Evolutionary conservation across 495 filamentous ascomycete species (phyloP).

Genomic region (Trichoderma erinaceum): DNA sequence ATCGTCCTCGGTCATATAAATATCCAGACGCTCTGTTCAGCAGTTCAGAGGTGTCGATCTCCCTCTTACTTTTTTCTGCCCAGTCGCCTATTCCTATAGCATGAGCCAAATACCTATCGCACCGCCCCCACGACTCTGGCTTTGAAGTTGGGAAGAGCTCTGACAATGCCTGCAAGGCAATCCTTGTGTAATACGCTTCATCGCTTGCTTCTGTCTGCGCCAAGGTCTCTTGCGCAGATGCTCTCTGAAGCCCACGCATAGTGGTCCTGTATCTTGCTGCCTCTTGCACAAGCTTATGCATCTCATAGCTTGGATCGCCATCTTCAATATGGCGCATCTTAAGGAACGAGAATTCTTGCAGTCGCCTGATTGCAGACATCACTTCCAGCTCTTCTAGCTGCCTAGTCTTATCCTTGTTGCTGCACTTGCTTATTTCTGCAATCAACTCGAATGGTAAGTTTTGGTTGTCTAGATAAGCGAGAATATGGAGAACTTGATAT

Average conservation of each 20-base stretch:
- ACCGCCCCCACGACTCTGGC: slow-evolving; percentile 9
- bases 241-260: background rate
- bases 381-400: slow-evolving; percentile 12
- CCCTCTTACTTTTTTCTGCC: background rate
- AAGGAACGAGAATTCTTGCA: slow-evolving; percentile 22
- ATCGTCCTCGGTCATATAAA: background rate
- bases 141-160: slow-evolving; percentile 20
- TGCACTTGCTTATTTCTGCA: background rate
- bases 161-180: slow-evolving; percentile 19
- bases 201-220: background rate
- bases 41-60: background rate
- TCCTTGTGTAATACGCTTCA: slow-evolving; percentile 17
- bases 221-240: background rate
- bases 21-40: background rate
- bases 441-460: slow-evolving; percentile 22
- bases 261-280: slow-evolving; percentile 21
- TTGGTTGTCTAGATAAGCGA: slow-evolving; percentile 25
- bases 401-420: background rate
- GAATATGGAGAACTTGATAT: slow-evolving; percentile 20
- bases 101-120: background rate
- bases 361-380: slow-evolving; percentile 16
- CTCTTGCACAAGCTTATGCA: slow-evolving; percentile 27
- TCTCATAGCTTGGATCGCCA: slow-evolving; percentile 21
- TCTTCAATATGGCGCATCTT: slow-evolving; percentile 9
- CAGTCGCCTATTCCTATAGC: background rate